These are phyloP conservation scores for Porpolomopsis calyptriformis DNA, from an alignment of 768 basidiomycete species.

Conservation along the genomic window DNA sequence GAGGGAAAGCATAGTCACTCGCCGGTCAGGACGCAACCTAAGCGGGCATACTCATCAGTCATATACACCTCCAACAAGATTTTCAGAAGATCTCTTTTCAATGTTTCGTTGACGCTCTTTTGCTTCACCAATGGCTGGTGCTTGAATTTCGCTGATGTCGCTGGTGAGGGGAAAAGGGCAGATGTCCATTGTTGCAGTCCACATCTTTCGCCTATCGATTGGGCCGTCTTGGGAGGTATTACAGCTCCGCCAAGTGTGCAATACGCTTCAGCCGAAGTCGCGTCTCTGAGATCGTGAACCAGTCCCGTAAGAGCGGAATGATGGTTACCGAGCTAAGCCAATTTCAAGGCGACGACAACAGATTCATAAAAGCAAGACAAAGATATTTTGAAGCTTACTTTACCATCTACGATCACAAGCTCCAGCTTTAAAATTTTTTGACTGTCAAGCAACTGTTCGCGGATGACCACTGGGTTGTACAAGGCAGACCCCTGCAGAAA, in stretches of 20 bases:
- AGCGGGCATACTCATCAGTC: slow-evolving; percentile 50
- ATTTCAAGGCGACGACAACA: background rate
- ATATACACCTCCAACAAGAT: slow-evolving; percentile 76
- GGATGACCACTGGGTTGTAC: slow-evolving; percentile 47
- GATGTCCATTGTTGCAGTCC: slow-evolving; percentile 45
- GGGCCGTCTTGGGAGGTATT: slow-evolving; percentile 48
- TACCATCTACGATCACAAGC: slow-evolving; percentile 66
- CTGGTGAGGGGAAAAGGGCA: slow-evolving; percentile 29
- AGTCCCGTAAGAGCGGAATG: slow-evolving; percentile 54
- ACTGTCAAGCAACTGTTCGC: slow-evolving; percentile 33
- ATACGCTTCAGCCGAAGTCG: slow-evolving; percentile 73
- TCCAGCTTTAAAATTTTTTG: slow-evolving; percentile 58
- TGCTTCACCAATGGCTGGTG: slow-evolving; percentile 19
- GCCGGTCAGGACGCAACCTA: slow-evolving; percentile 1
- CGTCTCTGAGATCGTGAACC: slow-evolving; percentile 60
- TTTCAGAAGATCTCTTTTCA: slow-evolving; percentile 52
- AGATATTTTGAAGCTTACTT: slow-evolving; percentile 34
- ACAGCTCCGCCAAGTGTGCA: slow-evolving; percentile 74
- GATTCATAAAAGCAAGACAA: background rate
- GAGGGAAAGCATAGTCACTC: background rate
- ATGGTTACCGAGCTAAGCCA: slow-evolving; percentile 41
- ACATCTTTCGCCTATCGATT: slow-evolving; percentile 20
- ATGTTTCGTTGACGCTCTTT: slow-evolving; percentile 34
- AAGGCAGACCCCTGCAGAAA: slow-evolving; percentile 69
- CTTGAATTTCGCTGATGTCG: slow-evolving; percentile 17